These are phyloP conservation scores for Byssothecium circinans DNA, from an alignment of 2,329 filamentous ascomycete genomes.

Conservation along the genomic window DNA sequence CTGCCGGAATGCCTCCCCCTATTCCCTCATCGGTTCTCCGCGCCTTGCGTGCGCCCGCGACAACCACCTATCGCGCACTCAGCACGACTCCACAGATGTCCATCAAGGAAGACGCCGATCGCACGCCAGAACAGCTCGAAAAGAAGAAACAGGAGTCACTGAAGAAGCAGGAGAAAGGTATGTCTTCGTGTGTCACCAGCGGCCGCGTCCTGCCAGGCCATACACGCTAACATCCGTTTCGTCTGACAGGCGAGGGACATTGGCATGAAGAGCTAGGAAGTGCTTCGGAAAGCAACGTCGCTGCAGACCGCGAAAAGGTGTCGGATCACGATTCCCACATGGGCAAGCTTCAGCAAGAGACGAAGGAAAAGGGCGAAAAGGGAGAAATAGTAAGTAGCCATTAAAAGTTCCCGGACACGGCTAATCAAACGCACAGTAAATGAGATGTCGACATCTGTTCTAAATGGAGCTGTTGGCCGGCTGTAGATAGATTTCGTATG, in stretches of 20 bases:
- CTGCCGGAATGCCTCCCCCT: constrained; percentile 9
- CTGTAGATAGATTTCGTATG: too few relatives aligned
- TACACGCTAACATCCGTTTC: too few relatives aligned
- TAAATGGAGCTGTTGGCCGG: too few relatives aligned
- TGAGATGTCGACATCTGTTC: too few relatives aligned
- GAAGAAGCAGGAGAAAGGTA: constrained; percentile 45
- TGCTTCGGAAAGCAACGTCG: constrained; percentile 44
- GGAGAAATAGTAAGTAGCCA: constrained; percentile 18
- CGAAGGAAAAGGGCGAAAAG: constrained; percentile 45
- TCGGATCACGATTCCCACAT: constrained; percentile 48
- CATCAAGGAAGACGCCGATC: constrained; percentile 47
- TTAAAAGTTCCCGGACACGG: neutral
- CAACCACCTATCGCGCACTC: constrained; percentile 29
- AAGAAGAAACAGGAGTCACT: constrained; percentile 49
- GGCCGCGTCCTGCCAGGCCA: too few relatives aligned
- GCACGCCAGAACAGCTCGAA: constrained; percentile 46
- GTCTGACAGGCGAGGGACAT: constrained; percentile 36
- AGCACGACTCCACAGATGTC: constrained; percentile 31
- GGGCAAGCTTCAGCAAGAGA: constrained; percentile 49
- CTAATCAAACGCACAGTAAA: too few relatives aligned
- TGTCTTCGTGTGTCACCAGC: neutral
- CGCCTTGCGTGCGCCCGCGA: neutral
- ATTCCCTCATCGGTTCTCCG: constrained; percentile 3
- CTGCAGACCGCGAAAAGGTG: constrained; percentile 49
- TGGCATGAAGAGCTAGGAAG: constrained; percentile 50